These are phyloP conservation scores for Melanomma pulvis-pyrius DNA, from an alignment of 495 filamentous ascomycete species.

Conservation along the genomic window DNA sequence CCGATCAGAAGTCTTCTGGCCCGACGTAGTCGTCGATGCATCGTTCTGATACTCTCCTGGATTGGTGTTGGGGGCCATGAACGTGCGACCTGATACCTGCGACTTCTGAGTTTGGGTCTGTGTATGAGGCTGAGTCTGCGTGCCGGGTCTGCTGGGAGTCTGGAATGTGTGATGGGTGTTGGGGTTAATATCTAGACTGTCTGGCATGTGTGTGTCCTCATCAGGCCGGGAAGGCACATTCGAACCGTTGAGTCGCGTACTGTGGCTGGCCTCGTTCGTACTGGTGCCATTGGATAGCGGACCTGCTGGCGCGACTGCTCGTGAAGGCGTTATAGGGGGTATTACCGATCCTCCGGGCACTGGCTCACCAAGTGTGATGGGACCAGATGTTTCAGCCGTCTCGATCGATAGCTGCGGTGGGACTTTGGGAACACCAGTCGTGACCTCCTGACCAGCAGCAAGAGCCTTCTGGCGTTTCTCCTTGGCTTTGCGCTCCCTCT, in stretches of 20 bases:
- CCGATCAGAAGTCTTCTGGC: constrained; percentile 59
- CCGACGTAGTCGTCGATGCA: constrained; percentile 71
- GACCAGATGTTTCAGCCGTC: constrained; percentile 55
- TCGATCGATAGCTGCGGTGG: constrained; percentile 53
- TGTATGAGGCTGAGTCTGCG: constrained; percentile 35
- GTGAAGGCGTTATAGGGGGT: constrained; percentile 56
- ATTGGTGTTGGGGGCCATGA: constrained; percentile 74
- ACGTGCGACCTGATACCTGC: constrained; percentile 73
- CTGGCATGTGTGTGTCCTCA: constrained; percentile 61
- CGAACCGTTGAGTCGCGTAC: constrained; percentile 68
- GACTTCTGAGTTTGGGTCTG: constrained; percentile 58
- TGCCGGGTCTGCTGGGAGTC: constrained; percentile 39
- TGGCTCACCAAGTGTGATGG: constrained; percentile 62
- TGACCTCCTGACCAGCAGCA: constrained; percentile 47
- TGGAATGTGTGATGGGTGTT: constrained; percentile 49
- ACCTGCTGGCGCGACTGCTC: constrained; percentile 52
- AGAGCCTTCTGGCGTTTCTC: constrained; percentile 56
- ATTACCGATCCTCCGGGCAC: constrained; percentile 47
- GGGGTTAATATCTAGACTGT: constrained; percentile 56
- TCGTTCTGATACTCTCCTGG: constrained; percentile 77
- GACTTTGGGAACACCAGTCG: constrained; percentile 46
- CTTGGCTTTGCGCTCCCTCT: constrained; percentile 48
- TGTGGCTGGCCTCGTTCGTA: constrained; percentile 54
- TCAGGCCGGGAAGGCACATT: constrained; percentile 58
- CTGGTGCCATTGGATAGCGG: constrained; percentile 56